A percentile compares a stretch with the other conserved stretches of the same genome.
These are phyloP conservation scores for Sanghuangporus baumii DNA, from an alignment of 1,284 basidiomycete species.

Conservation along the genomic window DNA sequence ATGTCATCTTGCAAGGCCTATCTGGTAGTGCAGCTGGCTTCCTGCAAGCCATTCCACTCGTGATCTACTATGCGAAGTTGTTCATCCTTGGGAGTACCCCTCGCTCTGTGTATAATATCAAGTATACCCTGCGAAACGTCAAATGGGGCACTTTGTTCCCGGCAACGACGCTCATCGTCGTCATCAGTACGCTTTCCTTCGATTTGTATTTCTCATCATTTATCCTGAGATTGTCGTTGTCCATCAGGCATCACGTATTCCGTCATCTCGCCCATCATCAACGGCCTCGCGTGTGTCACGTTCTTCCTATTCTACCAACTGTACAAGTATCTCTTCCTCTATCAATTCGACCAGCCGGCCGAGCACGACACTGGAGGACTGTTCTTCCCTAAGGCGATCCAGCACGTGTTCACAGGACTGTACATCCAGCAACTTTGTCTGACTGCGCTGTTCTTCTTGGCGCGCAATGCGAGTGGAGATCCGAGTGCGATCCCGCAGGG, in stretches of 20 bases:
- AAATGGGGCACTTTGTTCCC: conserved; percentile 89
- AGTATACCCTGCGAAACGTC: conserved; percentile 61
- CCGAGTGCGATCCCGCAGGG: conserved; percentile 67
- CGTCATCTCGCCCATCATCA: conserved; percentile 92
- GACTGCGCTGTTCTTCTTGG: conserved; percentile 85
- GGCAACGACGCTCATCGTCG: conserved; percentile 63
- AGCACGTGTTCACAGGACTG: conserved; percentile 87
- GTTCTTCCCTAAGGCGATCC: conserved; percentile 94
- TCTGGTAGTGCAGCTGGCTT: conserved; percentile 76
- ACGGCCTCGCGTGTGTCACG: conserved; percentile 78
- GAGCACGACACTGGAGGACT: conserved; percentile 84
- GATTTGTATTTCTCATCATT: background rate
- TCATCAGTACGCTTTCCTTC: conserved; percentile 39
- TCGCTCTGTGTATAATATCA: conserved; percentile 77
- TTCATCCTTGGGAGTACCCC: conserved; percentile 87
- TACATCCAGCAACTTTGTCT: conserved; percentile 85
- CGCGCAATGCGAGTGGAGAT: conserved; percentile 44
- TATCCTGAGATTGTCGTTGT: background rate
- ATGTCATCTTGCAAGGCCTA: conserved; percentile 66
- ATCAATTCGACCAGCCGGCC: conserved; percentile 70
- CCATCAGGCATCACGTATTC: conserved; percentile 64
- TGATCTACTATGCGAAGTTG: conserved; percentile 84
- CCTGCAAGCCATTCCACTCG: conserved; percentile 70
- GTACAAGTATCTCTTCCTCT: conserved; percentile 89
- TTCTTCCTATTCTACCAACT: conserved; percentile 84